phyloP scores from a whole-genome alignment of 305 asterid genomes.

The Fraxinus floribunda region DNA sequence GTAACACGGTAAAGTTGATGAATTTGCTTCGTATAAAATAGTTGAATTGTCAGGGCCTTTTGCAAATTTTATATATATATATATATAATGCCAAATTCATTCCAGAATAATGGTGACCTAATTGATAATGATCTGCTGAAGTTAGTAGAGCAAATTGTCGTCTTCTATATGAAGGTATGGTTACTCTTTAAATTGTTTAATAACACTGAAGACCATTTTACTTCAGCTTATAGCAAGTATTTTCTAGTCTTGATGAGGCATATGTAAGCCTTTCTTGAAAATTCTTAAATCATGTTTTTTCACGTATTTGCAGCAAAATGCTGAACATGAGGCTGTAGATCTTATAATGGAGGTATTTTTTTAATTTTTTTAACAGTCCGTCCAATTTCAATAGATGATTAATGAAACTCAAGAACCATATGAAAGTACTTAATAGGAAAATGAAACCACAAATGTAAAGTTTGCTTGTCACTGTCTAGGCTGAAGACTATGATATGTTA shows the following conservation, averaged over 20 bases:
- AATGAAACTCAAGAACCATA: background rate
- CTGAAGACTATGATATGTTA: conserved; percentile 83
- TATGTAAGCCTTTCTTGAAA: background rate
- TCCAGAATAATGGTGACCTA: conserved; percentile 65
- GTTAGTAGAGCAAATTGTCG: conserved; percentile 87
- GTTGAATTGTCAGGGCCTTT: background rate
- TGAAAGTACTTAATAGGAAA: background rate
- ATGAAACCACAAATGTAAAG: background rate
- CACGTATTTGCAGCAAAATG: conserved; percentile 73
- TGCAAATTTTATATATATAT: background rate
- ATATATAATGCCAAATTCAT: conserved; percentile 13
- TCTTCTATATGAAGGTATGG: conserved; percentile 87
- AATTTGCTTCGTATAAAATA: background rate
- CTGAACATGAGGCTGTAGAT: conserved; percentile 99
- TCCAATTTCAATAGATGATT: background rate
- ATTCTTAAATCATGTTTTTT: conserved; percentile 14
- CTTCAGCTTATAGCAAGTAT: background rate
- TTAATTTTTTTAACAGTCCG: background rate
- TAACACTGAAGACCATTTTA: background rate
- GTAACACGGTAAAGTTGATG: background rate
- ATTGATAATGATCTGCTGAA: conserved; percentile 81
- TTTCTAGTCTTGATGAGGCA: background rate
- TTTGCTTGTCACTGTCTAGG: conserved; percentile 41
- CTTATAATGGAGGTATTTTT: conserved; percentile 90
- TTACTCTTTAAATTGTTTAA: background rate